Percentiles rank a stretch among this genome's conserved stretches.
These are phyloP conservation scores for Sinapis alba DNA, from an alignment of 441 rosid genomes.

Conservation along the genomic window DNA sequence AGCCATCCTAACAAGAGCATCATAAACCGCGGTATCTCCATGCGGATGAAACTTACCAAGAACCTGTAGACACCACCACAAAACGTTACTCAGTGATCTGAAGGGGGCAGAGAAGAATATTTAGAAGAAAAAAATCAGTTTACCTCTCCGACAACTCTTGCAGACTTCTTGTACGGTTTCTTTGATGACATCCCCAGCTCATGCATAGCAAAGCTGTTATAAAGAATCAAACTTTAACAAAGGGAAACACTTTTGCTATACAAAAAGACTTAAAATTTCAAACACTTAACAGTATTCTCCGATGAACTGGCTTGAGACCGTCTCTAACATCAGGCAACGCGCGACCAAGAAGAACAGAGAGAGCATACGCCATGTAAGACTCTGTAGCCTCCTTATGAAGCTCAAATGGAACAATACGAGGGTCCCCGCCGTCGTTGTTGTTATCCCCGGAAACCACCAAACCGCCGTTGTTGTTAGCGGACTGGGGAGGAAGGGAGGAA, in stretches of 20 bases:
- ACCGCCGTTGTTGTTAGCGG: slow-evolving; percentile 57
- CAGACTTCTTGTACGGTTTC: slow-evolving; percentile 96
- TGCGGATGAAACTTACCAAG: slow-evolving; percentile 98
- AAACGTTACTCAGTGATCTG: not conserved
- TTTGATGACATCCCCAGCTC: slow-evolving; percentile 89
- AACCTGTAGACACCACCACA: slow-evolving; percentile 53
- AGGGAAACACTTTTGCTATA: not conserved
- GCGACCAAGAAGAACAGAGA: slow-evolving; percentile 92
- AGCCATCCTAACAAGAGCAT: slow-evolving; percentile 96
- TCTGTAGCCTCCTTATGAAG: slow-evolving; percentile 92
- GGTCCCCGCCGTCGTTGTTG: slow-evolving; percentile 28
- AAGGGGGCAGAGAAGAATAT: not conserved
- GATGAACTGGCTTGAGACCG: slow-evolving; percentile 91
- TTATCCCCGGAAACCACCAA: slow-evolving; percentile 40
- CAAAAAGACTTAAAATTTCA: not conserved
- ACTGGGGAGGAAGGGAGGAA: slow-evolving; percentile 25
- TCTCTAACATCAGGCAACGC: slow-evolving; percentile 95
- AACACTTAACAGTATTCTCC: slow-evolving; percentile 78
- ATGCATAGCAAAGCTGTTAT: slow-evolving; percentile 86
- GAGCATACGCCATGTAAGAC: slow-evolving; percentile 87
- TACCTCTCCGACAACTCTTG: slow-evolving; percentile 99
- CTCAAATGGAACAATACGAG: slow-evolving; percentile 66
- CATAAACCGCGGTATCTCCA: slow-evolving; percentile 95
- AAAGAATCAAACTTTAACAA: slow-evolving; percentile 15
- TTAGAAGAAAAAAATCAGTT: not conserved